These are phyloP conservation scores for Nitzschia palea DNA, from an alignment of 108 stramenopile genomes.

Conservation along the genomic window DNA sequence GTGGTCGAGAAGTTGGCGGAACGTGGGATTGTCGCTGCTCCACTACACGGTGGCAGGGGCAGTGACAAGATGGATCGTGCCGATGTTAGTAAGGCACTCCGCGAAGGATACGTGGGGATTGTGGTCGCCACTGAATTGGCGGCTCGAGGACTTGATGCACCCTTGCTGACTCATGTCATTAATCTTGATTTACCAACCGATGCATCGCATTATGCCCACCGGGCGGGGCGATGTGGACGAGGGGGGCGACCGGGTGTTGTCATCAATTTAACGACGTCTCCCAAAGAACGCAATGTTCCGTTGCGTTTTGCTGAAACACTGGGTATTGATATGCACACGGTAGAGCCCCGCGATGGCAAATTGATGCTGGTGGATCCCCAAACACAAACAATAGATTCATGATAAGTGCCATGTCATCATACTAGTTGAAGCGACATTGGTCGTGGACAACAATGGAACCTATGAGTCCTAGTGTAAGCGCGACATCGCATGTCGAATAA, in stretches of 20 bases:
- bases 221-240: slow-evolving; percentile 83
- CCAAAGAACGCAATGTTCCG: slow-evolving; percentile 76
- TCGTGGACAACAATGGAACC: too few relatives aligned
- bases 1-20: slow-evolving; percentile 75
- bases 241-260: slow-evolving; percentile 89
- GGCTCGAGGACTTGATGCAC: slow-evolving; percentile 87
- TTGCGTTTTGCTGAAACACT: slow-evolving; percentile 63
- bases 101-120: slow-evolving; percentile 83
- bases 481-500: too few relatives aligned
- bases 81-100: slow-evolving; percentile 79
- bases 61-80: slow-evolving; percentile 86
- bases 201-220: slow-evolving; percentile 86
- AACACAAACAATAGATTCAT: not conserved
- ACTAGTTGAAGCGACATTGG: too few relatives aligned
- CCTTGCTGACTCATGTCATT: slow-evolving; percentile 83
- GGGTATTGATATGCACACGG: slow-evolving; percentile 67
- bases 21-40: slow-evolving; percentile 83
- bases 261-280: slow-evolving; percentile 71
- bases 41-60: slow-evolving; percentile 68
- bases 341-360: slow-evolving; percentile 68
- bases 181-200: slow-evolving; percentile 91
- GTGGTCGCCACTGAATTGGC: slow-evolving; percentile 91
- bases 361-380: slow-evolving; percentile 54
- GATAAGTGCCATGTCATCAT: too few relatives aligned
- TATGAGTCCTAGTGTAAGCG: too few relatives aligned